Percentiles rank a stretch among this genome's conserved stretches.
phyloP scores from a whole-genome alignment of 129 eudicot species.

The Logfia minima region DNA sequence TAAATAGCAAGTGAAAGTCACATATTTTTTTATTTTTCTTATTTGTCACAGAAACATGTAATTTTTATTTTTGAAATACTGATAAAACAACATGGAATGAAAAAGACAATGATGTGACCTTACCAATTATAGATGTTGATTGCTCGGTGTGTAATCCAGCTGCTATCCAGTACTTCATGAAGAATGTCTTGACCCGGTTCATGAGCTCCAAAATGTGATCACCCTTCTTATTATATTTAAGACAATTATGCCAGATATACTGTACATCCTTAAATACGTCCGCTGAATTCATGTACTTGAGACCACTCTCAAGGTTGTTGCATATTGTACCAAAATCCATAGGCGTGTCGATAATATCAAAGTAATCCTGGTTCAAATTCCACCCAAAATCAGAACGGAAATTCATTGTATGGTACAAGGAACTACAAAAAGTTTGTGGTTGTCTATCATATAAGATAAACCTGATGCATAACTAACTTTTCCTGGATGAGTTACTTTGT shows the following conservation, averaged over 20 bases:
- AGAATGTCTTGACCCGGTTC: slow-evolving; percentile 65
- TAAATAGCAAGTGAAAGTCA: no score
- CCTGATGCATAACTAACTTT: slow-evolving; percentile 10
- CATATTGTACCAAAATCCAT: slow-evolving; percentile 92
- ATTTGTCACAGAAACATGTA: neutral
- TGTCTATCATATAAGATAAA: slow-evolving; percentile 7
- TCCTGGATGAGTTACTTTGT: neutral
- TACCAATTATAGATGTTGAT: slow-evolving; percentile 37
- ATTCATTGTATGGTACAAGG: slow-evolving; percentile 16
- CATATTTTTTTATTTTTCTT: neutral
- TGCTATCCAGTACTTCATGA: slow-evolving; percentile 59
- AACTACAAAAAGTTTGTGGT: neutral
- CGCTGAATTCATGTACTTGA: slow-evolving; percentile 68
- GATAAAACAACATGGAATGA: neutral
- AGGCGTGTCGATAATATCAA: slow-evolving; percentile 80
- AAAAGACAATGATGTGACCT: slow-evolving; percentile 5
- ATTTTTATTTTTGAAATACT: neutral
- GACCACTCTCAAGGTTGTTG: slow-evolving; percentile 73
- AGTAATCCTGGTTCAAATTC: slow-evolving; percentile 66
- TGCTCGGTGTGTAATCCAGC: slow-evolving; percentile 53
- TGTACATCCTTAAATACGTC: slow-evolving; percentile 78
- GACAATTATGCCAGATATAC: slow-evolving; percentile 74
- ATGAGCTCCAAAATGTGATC: slow-evolving; percentile 74
- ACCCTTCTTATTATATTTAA: slow-evolving; percentile 70
- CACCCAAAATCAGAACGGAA: neutral